Conservation (phyloP, 2,329 filamentous ascomycete genomes). For the Chalaropsis thielavioides region DNA sequence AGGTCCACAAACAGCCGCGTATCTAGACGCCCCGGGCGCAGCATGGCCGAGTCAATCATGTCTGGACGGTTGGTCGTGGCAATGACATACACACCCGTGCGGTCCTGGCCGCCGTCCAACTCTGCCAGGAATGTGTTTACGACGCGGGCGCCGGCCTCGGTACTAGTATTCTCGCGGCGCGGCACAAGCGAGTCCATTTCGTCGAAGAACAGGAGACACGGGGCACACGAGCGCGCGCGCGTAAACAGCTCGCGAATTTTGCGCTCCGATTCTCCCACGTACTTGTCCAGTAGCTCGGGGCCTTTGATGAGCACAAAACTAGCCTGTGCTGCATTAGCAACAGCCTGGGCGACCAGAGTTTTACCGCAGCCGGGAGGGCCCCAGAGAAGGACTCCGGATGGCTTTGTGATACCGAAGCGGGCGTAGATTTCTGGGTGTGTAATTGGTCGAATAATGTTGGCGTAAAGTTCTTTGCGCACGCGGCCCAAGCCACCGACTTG, state of each 20-base stretch:
- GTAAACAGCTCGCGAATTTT: slow-evolving; percentile 85
- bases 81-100: slow-evolving; percentile 82
- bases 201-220: slow-evolving; percentile 96
- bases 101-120: slow-evolving; percentile 68
- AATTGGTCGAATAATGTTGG: slow-evolving; percentile 83
- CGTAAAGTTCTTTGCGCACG: slow-evolving; percentile 69
- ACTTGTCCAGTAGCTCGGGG: slow-evolving; percentile 92
- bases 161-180: slow-evolving; percentile 60
- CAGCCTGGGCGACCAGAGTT: slow-evolving; percentile 87
- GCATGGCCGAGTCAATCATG: slow-evolving; percentile 91
- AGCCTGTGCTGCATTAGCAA: slow-evolving; percentile 86
- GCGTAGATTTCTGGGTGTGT: slow-evolving; percentile 64
- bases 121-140: slow-evolving; percentile 94
- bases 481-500: slow-evolving; percentile 73
- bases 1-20: slow-evolving; percentile 82
- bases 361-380: slow-evolving; percentile 95
- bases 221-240: slow-evolving; percentile 69
- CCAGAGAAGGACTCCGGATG: slow-evolving; percentile 85
- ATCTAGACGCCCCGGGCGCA: slow-evolving; percentile 78
- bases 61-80: slow-evolving; percentile 91
- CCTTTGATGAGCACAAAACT: slow-evolving; percentile 98
- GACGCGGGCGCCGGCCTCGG: slow-evolving; percentile 73
- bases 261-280: slow-evolving; percentile 89
- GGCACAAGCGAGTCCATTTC: slow-evolving; percentile 90
- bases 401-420: slow-evolving; percentile 61